Evolutionary conservation across 2,329 filamentous ascomycete species (phyloP), one percentile per base, ranked within the genome.

Genomic region (Stachybotrys elegans): DNA sequence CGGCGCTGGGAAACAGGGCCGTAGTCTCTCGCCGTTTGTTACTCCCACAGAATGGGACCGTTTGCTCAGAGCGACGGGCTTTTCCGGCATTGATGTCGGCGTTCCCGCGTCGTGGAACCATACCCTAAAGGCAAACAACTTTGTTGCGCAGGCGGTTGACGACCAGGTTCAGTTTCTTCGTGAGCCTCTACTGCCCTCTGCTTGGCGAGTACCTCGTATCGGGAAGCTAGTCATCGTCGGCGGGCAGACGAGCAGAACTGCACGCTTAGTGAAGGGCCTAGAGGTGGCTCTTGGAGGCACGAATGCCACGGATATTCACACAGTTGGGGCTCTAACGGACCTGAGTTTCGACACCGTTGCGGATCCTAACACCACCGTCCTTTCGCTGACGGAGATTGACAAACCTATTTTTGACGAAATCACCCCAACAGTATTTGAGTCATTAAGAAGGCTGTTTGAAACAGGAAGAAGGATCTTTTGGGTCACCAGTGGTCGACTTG

Each of bases 61-160:
- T n/a, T 41, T 45, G 14, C 29, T 48, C 19, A 39, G 44, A 21
- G 27, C 44, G 14, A 40, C 42, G 37, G 47, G 47, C 14, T 49
- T 49, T 31, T 49, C 47, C 14, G 45, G 45, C 31, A 34, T 34
- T 16, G n/a, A n/a, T n/a, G n/a, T n/a, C n/a, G n/a, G n/a, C n/a
- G n/a, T n/a, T n/a, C n/a, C n/a, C n/a, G n/a, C n/a, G n/a, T n/a
- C n/a, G n/a, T n/a, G n/a, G n/a, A n/a, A n/a, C n/a, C n/a, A n/a
- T n/a, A n/a, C n/a, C n/a, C n/a, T n/a, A n/a, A n/a, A n/a, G n/a
- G n/a, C n/a, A n/a, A n/a, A n/a, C n/a, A n/a, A n/a, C n/a, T 47
- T 49, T 22, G 44, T 47, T 27, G 41, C 47, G 6, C 47, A 49
- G 40, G 45, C 47, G 20, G 29, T 47, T 35, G 47, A 49, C 36